phyloP scores from a whole-genome alignment of 345 rosid genomes.

The Hypericum perforatum region DNA sequence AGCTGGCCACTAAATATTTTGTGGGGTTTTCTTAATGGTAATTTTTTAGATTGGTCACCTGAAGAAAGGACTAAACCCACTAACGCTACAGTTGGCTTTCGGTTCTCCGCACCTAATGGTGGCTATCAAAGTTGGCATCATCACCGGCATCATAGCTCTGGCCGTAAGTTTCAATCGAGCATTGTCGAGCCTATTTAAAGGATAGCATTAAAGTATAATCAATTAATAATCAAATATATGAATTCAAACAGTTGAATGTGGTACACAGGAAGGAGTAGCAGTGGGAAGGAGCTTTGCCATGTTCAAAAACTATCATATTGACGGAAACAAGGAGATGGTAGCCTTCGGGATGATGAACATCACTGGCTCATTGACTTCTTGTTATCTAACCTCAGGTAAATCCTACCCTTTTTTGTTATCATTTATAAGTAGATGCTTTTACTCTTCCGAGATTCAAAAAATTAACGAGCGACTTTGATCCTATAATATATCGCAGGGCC shows the following conservation, averaged over 20 bases:
- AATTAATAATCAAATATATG: too few relatives aligned
- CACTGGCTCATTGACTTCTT: conserved; percentile 34
- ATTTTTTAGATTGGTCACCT: background rate
- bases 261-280: conserved; percentile 33
- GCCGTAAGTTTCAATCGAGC: background rate
- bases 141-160: conserved; percentile 3
- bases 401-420: background rate
- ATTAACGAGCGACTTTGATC: background rate
- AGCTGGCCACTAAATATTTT: too few relatives aligned
- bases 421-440: too few relatives aligned
- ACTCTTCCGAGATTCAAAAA: background rate
- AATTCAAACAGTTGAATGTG: background rate
- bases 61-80: conserved; percentile 1
- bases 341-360: conserved; percentile 39
- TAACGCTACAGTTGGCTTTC: background rate
- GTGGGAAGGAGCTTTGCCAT: conserved; percentile 36
- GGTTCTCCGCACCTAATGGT: background rate
- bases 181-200: background rate
- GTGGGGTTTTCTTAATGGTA: background rate
- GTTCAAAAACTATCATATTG: conserved; percentile 36
- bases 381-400: conserved; percentile 33
- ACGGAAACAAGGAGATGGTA: conserved; percentile 44
- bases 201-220: too few relatives aligned
- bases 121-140: background rate
- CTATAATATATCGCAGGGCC: background rate